Evolutionary conservation across 1,284 basidiomycete species (phyloP), one percentile per base, ranked within the genome.

Genomic region (Bondarzewia mesenterica): DNA sequence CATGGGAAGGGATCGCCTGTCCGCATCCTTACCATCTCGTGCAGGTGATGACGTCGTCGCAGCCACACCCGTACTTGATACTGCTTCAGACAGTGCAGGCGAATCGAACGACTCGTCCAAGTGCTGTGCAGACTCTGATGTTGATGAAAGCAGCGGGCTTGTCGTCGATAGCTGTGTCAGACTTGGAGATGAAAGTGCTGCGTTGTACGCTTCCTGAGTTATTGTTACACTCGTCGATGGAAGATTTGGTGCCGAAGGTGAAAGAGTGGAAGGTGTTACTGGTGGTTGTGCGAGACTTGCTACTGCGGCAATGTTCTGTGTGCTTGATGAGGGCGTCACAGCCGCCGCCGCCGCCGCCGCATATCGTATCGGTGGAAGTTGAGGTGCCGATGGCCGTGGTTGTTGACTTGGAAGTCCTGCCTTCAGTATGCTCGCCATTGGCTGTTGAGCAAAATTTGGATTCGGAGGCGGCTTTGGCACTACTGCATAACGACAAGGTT

Each of bases 271-370:
- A 21, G 42, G 20, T n/a, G 25, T 25, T 20, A 15, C 15, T n/a
- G 25, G 42, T 43, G 15, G 20, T 25, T 12, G 20, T 40, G 38
- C 12, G 38, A 27, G 22, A 43, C 29, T 36, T 37, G 54, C 23
- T 16, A 60, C 44, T 2, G 56, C 42, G 37, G 47, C 40, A 18
- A 48, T 42, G 21, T 45, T 53, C 46, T 55, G 54, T 49, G 55
- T 40, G 44, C 61, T 46, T 8, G 57, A 21, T 55, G 73, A 59
- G 42, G 77, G 61, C 16, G 74, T 67, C 14, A 88, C 86, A 3
- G 89, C 90, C 0, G 91, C 92, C 1, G 92, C 93, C 2, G 93
- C 93, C 0, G 92, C 93, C 7, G 91, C 82, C 27, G 94, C 89
- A 61, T 97, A 97, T 44, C 89, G 78, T 60, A 95, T 91, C 8